These are phyloP conservation scores for Anacardium occidentale DNA, from an alignment of 345 rosid species.

Conservation along the genomic window DNA sequence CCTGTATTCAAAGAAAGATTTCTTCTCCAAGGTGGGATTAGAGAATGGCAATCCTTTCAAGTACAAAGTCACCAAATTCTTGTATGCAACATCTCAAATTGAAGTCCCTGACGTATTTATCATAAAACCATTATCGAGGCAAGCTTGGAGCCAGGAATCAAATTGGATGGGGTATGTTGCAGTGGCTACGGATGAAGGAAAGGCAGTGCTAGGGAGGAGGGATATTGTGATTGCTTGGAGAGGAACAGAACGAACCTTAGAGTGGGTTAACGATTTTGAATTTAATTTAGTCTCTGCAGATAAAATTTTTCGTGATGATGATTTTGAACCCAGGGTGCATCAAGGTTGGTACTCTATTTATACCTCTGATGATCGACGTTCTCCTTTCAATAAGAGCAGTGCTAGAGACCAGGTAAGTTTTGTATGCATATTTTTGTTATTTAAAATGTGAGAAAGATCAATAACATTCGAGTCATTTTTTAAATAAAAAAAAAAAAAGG, in stretches of 20 bases:
- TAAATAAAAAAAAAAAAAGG: no score
- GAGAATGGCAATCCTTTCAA: conserved; percentile 55
- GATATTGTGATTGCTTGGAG: conserved; percentile 87
- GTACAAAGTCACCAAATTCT: conserved; percentile 63
- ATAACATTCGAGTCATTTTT: neutral
- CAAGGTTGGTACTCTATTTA: conserved; percentile 90
- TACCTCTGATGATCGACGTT: conserved; percentile 63
- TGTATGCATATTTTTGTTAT: neutral
- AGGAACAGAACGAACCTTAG: conserved; percentile 67
- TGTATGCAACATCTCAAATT: conserved; percentile 66
- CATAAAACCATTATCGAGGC: conserved; percentile 56
- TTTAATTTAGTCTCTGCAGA: conserved; percentile 51
- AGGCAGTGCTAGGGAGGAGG: conserved; percentile 62
- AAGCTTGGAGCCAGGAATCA: conserved; percentile 83
- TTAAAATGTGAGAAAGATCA: neutral
- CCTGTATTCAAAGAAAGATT: conserved; percentile 47
- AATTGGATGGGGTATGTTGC: conserved; percentile 89
- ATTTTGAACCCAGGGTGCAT: conserved; percentile 47
- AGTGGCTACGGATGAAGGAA: conserved; percentile 72
- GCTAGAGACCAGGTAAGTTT: conserved; percentile 62
- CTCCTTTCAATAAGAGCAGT: conserved; percentile 52
- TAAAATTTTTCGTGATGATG: conserved; percentile 42
- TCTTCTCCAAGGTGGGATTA: conserved; percentile 57
- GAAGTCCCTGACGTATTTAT: conserved; percentile 68
- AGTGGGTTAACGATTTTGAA: conserved; percentile 70